Conservation (phyloP, 345 rosid species). For the Triadica sebifera region DNA sequence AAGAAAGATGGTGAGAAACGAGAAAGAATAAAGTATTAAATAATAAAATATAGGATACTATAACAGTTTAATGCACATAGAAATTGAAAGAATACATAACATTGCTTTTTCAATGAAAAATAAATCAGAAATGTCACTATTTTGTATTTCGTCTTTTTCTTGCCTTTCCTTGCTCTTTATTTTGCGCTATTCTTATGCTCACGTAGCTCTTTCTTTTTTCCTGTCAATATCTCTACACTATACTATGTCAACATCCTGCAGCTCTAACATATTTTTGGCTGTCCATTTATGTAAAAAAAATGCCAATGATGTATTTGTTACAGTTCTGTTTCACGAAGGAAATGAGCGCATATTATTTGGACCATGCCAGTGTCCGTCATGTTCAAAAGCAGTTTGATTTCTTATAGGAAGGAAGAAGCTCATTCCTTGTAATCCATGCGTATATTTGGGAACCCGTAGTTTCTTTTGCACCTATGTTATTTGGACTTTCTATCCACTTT, state of each 20-base stretch:
- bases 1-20: no score
- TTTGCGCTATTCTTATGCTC: background rate
- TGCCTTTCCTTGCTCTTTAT: background rate
- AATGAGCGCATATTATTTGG: conserved; percentile 91
- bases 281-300: conserved; percentile 2
- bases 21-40: no score
- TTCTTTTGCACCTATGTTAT: background rate
- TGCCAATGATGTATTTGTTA: conserved; percentile 11
- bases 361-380: conserved; percentile 81
- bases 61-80: no score
- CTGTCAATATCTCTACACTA: background rate
- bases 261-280: conserved; percentile 7
- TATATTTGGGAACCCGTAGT: conserved; percentile 40
- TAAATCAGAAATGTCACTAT: background rate
- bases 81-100: no score
- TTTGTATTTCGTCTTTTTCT: background rate
- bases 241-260: background rate
- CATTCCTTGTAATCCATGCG: conserved; percentile 93
- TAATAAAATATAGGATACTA: no score
- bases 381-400: conserved; percentile 78
- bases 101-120: no score
- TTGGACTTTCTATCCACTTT: conserved; percentile 19
- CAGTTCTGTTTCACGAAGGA: conserved; percentile 69
- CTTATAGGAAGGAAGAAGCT: conserved; percentile 93
- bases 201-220: background rate